Conservation (phyloP, 371 early-diverging fungal species). For the Mucor circinelloides region DNA sequence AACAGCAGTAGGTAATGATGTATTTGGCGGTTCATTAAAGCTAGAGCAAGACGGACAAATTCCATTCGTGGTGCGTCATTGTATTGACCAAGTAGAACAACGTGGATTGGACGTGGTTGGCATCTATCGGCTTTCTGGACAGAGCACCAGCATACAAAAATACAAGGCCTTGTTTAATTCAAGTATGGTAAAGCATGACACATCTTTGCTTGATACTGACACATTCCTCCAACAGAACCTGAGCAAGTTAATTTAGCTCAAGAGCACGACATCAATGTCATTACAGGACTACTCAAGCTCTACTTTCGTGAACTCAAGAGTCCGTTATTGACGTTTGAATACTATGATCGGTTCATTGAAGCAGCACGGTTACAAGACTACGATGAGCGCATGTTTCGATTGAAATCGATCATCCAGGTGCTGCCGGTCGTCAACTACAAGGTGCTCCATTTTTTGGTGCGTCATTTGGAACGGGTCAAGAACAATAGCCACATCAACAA, state of each 20-base stretch:
- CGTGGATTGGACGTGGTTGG: constrained; percentile 70
- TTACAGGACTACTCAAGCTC: constrained; percentile 74
- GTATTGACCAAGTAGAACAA: constrained; percentile 68
- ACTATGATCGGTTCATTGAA: constrained; percentile 75
- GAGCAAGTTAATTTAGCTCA: constrained; percentile 43
- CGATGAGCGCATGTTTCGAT: constrained; percentile 68
- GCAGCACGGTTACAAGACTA: constrained; percentile 73
- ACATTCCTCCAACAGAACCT: constrained; percentile 8
- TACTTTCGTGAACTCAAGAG: constrained; percentile 81
- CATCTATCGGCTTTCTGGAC: constrained; percentile 85
- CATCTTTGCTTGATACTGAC: neutral
- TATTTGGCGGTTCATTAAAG: constrained; percentile 68
- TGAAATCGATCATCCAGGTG: constrained; percentile 68
- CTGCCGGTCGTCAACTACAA: constrained; percentile 69
- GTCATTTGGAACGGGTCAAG: constrained; percentile 68
- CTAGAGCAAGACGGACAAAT: constrained; percentile 46
- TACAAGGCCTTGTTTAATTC: constrained; percentile 60
- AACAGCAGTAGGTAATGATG: constrained; percentile 13
- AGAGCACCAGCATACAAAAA: constrained; percentile 69
- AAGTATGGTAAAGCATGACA: constrained; percentile 24
- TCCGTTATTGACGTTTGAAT: constrained; percentile 75
- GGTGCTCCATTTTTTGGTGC: constrained; percentile 67
- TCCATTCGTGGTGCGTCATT: constrained; percentile 64
- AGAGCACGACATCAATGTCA: constrained; percentile 76
- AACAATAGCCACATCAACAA: constrained; percentile 72